Conservation (phyloP, 192 early-diverging fungal species). For the Coemansia pectinata region DNA sequence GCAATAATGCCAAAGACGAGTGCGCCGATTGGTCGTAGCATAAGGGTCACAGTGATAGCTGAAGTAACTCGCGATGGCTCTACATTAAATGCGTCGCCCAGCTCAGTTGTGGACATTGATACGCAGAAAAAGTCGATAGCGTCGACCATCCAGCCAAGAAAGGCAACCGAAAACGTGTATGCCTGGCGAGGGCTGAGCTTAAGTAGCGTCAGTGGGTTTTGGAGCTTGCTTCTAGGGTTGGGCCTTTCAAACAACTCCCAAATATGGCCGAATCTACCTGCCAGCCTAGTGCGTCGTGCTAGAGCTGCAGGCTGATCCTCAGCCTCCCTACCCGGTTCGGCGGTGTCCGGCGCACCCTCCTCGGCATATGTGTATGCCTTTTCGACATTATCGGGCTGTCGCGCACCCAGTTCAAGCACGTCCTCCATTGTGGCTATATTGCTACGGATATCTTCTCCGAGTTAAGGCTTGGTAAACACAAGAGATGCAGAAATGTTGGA, state of each 20-base stretch:
- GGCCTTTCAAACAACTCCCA: conserved; percentile 38
- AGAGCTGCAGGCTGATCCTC: background rate
- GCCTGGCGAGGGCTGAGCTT: conserved; percentile 41
- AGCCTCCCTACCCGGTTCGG: background rate
- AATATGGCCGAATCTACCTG: conserved; percentile 11
- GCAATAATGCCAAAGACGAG: conserved; percentile 69
- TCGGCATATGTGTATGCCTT: background rate
- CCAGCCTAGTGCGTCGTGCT: background rate
- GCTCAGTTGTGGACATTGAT: conserved; percentile 57
- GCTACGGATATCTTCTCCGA: background rate
- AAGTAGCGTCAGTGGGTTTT: conserved; percentile 39
- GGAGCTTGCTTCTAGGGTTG: conserved; percentile 20
- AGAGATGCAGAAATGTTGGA: background rate
- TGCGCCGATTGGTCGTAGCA: conserved; percentile 72
- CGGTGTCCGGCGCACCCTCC: background rate
- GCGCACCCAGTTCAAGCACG: background rate
- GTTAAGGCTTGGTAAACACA: background rate
- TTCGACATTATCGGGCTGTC: background rate
- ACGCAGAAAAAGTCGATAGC: conserved; percentile 73
- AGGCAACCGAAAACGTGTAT: conserved; percentile 55
- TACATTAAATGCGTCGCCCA: conserved; percentile 60
- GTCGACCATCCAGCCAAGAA: conserved; percentile 74
- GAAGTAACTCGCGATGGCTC: conserved; percentile 59
- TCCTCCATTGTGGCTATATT: background rate
- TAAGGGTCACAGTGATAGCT: conserved; percentile 69